These are phyloP conservation scores for Parvularia atlantis DNA, from an alignment of 78 protist species.

Conservation along the genomic window DNA sequence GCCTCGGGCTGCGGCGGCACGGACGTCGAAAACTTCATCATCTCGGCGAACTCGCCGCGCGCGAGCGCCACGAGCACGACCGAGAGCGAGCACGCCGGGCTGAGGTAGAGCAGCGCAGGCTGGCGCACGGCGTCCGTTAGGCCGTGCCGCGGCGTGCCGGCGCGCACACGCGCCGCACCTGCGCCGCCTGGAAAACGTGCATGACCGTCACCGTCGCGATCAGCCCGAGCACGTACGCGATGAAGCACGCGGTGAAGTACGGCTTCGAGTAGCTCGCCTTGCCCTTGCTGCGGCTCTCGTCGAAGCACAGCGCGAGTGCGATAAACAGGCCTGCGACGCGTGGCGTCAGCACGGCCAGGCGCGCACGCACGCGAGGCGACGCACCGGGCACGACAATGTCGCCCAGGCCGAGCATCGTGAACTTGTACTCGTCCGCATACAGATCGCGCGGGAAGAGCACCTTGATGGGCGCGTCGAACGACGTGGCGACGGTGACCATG, in stretches of 20 bases:
- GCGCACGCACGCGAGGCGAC: no score
- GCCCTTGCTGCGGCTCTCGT: constrained; percentile 7
- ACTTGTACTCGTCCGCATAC: constrained; percentile 26
- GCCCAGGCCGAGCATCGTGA: constrained; percentile 90
- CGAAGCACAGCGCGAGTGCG: constrained; percentile 71
- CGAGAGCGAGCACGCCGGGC: constrained; percentile 57
- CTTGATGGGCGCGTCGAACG: constrained; percentile 87
- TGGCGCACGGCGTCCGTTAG: not conserved
- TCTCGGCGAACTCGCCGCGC: constrained; percentile 34
- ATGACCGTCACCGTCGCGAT: constrained; percentile 67
- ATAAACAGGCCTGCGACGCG: constrained; percentile 48
- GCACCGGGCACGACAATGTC: constrained; percentile 91
- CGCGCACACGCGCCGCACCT: constrained; percentile 29
- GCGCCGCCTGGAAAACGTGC: constrained; percentile 78
- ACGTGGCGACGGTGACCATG: constrained; percentile 87
- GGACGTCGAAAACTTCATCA: not conserved
- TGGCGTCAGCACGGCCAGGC: no score
- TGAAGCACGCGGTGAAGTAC: constrained; percentile 45
- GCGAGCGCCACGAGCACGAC: constrained; percentile 10
- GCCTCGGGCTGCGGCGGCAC: no score
- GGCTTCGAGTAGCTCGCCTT: not conserved
- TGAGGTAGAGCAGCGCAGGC: constrained; percentile 86
- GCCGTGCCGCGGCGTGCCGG: not conserved
- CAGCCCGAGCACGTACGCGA: constrained; percentile 62
- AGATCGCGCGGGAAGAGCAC: constrained; percentile 67